A percentile compares a stretch with the other conserved stretches of the same genome.
These are phyloP conservation scores for Skeletonema costatum DNA, from an alignment of 108 stramenopile genomes.

Conservation along the genomic window DNA sequence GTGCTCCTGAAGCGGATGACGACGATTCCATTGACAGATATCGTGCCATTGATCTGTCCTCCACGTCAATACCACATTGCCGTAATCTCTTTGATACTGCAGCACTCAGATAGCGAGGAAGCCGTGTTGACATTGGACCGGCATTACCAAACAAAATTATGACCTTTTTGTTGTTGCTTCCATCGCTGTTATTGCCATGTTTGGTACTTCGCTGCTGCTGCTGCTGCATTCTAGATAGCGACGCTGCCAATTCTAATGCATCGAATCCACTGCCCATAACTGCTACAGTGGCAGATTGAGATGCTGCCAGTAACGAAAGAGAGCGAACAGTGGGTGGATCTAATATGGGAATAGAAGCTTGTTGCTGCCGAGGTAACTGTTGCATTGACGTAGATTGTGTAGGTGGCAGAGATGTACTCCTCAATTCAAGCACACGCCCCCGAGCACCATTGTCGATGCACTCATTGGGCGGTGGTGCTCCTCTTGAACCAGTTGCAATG, in stretches of 20 bases:
- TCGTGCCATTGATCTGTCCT: slow-evolving; percentile 75
- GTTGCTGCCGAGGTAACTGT: not conserved
- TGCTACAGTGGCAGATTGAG: slow-evolving; percentile 63
- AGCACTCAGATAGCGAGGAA: slow-evolving; percentile 76
- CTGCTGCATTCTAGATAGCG: slow-evolving; percentile 24
- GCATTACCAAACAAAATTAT: slow-evolving; percentile 66
- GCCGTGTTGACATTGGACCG: slow-evolving; percentile 53
- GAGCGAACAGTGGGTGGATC: slow-evolving; percentile 46
- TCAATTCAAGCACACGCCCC: slow-evolving; percentile 66
- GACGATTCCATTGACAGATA: slow-evolving; percentile 61
- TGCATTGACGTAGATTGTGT: not conserved
- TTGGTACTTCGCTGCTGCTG: not conserved
- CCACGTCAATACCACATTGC: slow-evolving; percentile 61
- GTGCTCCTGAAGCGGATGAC: not conserved
- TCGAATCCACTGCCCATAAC: slow-evolving; percentile 85
- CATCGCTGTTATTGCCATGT: not conserved
- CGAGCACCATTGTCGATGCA: slow-evolving; percentile 57
- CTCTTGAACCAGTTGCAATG: slow-evolving; percentile 79
- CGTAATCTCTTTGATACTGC: slow-evolving; percentile 69
- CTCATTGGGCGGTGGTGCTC: slow-evolving; percentile 74
- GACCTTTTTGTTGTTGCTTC: slow-evolving; percentile 39
- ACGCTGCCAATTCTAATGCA: slow-evolving; percentile 73
- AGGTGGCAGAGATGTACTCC: slow-evolving; percentile 36
- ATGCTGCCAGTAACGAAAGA: slow-evolving; percentile 48
- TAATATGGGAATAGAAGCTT: slow-evolving; percentile 25